Evolutionary conservation across 2,329 filamentous ascomycete species (phyloP).

Genomic region (Byssothecium circinans): DNA sequence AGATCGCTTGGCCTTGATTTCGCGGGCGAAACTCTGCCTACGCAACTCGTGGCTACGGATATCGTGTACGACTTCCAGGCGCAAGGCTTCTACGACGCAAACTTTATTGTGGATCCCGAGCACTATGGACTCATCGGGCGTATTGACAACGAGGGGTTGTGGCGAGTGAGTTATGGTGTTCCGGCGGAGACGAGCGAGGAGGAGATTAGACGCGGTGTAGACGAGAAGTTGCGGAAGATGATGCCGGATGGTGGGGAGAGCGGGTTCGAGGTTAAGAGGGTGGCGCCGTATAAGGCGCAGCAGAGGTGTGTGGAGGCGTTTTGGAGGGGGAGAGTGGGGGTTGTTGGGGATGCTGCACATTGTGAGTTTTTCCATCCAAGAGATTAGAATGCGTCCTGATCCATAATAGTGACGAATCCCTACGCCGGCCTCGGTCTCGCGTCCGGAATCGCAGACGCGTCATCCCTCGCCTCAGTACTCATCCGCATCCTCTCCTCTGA

Average conservation of each 20-base stretch:
- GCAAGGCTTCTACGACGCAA: constrained; percentile 45
- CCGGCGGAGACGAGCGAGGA: constrained; percentile 28
- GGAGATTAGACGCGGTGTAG: constrained; percentile 30
- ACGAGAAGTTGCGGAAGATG: constrained; percentile 34
- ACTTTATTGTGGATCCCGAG: constrained; percentile 45
- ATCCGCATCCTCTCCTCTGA: constrained; percentile 22
- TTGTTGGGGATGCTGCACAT: constrained; percentile 47
- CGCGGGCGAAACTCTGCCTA: constrained; percentile 39
- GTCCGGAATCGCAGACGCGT: constrained; percentile 39
- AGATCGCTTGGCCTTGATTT: constrained; percentile 25
- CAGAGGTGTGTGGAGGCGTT: constrained; percentile 41
- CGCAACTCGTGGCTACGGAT: constrained; percentile 45
- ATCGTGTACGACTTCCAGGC: constrained; percentile 41
- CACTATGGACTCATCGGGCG: constrained; percentile 44
- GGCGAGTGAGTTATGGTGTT: constrained; percentile 48
- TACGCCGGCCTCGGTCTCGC: constrained; percentile 42
- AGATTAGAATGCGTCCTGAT: neutral
- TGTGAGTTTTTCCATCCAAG: constrained; percentile 17
- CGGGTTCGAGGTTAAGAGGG: constrained; percentile 35
- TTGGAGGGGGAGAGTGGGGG: constrained; percentile 34
- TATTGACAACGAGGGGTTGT: constrained; percentile 40
- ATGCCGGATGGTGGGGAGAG: constrained; percentile 25
- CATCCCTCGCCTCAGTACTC: constrained; percentile 33
- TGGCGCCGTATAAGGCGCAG: constrained; percentile 48
- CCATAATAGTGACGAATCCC: constrained; percentile 36